Percentiles rank a stretch among this genome's conserved stretches.
phyloP scores from a whole-genome alignment of 352 stramenopile species.

The Globisporangium megalacanthum region DNA sequence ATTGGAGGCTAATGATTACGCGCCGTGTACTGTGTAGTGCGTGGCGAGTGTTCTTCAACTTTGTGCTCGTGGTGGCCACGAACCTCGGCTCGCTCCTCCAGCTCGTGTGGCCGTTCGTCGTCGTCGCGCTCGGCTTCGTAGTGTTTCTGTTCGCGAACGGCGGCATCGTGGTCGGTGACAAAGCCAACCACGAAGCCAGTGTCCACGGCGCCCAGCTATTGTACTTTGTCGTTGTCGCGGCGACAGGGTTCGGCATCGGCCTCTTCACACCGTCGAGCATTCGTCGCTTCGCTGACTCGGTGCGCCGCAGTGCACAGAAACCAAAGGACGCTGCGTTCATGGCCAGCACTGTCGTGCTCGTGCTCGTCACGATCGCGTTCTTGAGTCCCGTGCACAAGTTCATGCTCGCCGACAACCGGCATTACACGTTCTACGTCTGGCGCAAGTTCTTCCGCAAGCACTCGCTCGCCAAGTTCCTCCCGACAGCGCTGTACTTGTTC shows the following conservation, averaged over 20 bases:
- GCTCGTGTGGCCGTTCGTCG: conserved; percentile 68
- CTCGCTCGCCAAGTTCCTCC: conserved; percentile 58
- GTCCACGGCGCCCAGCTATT: conserved; percentile 73
- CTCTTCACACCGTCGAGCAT: conserved; percentile 33
- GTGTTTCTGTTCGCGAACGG: conserved; percentile 71
- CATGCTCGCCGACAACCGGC: conserved; percentile 88
- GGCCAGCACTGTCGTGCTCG: conserved; percentile 7
- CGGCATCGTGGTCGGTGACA: conserved; percentile 81
- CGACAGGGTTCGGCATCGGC: conserved; percentile 51
- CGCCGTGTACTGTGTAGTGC: conserved; percentile 14
- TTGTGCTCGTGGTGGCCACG: conserved; percentile 42
- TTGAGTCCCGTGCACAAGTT: conserved; percentile 88
- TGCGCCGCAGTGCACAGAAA: conserved; percentile 30
- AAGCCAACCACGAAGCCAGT: conserved; percentile 71
- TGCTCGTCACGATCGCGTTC: conserved; percentile 38
- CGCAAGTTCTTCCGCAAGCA: conserved; percentile 82
- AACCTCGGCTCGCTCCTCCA: conserved; percentile 45
- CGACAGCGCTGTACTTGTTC: conserved; percentile 52
- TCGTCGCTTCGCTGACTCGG: conserved; percentile 24
- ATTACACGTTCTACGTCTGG: conserved; percentile 93
- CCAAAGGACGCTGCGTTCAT: conserved; percentile 31
- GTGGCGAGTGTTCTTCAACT: conserved; percentile 51
- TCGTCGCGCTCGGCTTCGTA: conserved; percentile 45
- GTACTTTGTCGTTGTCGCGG: conserved; percentile 68
- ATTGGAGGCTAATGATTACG: not conserved